Percentiles rank a stretch among this genome's conserved stretches.
These are phyloP conservation scores for Boletus subcaerulescens DNA, from an alignment of 768 basidiomycete species.

Conservation along the genomic window DNA sequence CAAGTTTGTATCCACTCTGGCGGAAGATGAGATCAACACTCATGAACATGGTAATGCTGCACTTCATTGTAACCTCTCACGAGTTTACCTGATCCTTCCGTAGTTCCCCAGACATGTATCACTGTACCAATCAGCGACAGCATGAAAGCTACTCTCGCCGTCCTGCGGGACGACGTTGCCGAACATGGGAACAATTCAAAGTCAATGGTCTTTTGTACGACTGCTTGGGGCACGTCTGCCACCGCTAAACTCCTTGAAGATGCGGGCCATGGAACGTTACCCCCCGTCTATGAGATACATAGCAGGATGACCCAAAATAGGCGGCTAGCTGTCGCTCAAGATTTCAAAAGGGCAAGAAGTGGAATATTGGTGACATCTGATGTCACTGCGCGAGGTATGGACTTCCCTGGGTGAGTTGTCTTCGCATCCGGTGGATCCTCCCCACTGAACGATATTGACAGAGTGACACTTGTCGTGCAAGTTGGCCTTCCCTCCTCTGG, in stretches of 20 bases:
- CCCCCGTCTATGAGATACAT: conserved; percentile 53
- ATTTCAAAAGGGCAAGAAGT: conserved; percentile 43
- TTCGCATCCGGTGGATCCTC: background rate
- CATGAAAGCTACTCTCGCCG: conserved; percentile 39
- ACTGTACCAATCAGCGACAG: conserved; percentile 41
- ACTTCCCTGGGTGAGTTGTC: conserved; percentile 52
- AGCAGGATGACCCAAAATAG: conserved; percentile 50
- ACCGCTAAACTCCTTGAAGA: conserved; percentile 34
- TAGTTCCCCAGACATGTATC: conserved; percentile 47
- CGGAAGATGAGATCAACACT: conserved; percentile 54
- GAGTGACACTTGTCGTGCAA: conserved; percentile 60
- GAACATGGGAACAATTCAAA: conserved; percentile 35
- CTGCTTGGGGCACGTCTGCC: conserved; percentile 54
- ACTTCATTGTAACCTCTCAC: background rate
- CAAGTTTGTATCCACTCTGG: conserved; percentile 57
- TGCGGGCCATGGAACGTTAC: conserved; percentile 28
- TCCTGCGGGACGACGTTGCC: conserved; percentile 36
- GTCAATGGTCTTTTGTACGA: conserved; percentile 65
- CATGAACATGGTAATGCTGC: conserved; percentile 53
- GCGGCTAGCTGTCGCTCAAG: conserved; percentile 47
- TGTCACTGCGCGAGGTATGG: conserved; percentile 64
- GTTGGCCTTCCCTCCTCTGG: conserved; percentile 63
- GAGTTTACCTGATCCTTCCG: background rate
- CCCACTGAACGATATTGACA: conserved; percentile 18
- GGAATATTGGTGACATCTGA: conserved; percentile 53